Evolutionary conservation across 352 stramenopile species (phyloP), one percentile per base, ranked within the genome.

Genomic region (Discostella stelligera): DNA sequence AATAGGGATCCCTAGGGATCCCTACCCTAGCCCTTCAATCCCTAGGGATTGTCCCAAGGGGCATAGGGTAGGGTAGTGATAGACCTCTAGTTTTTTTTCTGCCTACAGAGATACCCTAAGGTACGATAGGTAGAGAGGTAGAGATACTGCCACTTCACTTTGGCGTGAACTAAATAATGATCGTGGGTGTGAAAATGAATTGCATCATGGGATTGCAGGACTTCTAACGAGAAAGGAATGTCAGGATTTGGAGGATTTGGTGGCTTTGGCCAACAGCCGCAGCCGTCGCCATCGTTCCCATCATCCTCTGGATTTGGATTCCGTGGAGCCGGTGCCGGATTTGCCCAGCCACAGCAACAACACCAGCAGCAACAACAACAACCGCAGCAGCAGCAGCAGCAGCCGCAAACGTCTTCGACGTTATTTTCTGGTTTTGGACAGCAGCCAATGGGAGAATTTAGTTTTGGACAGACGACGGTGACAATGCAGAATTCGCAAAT

Each of bases 291-390:
- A 20, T 58, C 50, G 2, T 58, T 56, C 49, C 3, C 50, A 14
- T 44, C 37, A 10, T 44, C 37, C 0, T 44, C 37, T 3, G 37
- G 37, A 44, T 44, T 44, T 44, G 50, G 50, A 18, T 58, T 58
- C 14, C 18, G 11, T 18, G 50, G 50, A n/a, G 27, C 0, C 10
- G 18, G n/a, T 7, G 50, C n/a, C 0, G 18, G 9, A 37, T 74
- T 65, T 41, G 46, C 46, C 46, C 66, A 75, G 16, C 39, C 13
- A 30, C 32, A 49, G 25, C 37, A 56, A 37, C 44, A 52, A 37
- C 37, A 37, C 16, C 25, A 62, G n/a, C 39, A 48, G 21, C 20
- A 32, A 32, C 62, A 53, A 27, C 61, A 44, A 55, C 66, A 75
- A n/a, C 39, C 13, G 18, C 32, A 49, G 25, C 37, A 56, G 20